Conservation (phyloP, 2,329 filamentous ascomycete genomes). For the Aspergillus glaucus region DNA sequence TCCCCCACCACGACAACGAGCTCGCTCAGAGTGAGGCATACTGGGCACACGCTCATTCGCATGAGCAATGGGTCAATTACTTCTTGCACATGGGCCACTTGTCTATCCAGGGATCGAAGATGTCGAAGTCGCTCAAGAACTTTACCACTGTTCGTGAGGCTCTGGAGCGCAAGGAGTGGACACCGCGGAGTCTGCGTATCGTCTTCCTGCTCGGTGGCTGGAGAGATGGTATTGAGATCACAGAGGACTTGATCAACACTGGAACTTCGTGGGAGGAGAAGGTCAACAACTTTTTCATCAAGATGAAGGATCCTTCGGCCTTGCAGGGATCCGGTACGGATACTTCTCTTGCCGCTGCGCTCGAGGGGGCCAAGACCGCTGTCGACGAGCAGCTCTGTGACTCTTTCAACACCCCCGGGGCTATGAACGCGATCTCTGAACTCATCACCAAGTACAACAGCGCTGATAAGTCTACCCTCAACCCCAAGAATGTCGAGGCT, state of each 20-base stretch:
- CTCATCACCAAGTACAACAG: slow-evolving; percentile 73
- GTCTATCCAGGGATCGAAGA: slow-evolving; percentile 83
- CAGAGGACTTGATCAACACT: slow-evolving; percentile 68
- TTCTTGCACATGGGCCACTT: slow-evolving; percentile 94
- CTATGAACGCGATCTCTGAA: slow-evolving; percentile 71
- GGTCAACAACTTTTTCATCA: slow-evolving; percentile 64
- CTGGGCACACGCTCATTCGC: slow-evolving; percentile 47
- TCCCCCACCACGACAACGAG: slow-evolving; percentile 91
- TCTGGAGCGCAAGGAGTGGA: slow-evolving; percentile 62
- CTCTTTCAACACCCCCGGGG: slow-evolving; percentile 79
- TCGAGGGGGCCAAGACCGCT: slow-evolving; percentile 51
- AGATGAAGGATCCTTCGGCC: slow-evolving; percentile 44
- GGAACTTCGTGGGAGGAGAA: slow-evolving; percentile 75
- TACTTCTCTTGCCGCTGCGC: slow-evolving; percentile 39
- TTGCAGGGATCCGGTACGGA: slow-evolving; percentile 20
- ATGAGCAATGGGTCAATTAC: slow-evolving; percentile 82
- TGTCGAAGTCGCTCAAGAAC: slow-evolving; percentile 94
- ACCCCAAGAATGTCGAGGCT: slow-evolving; percentile 43
- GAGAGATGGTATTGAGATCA: slow-evolving; percentile 89
- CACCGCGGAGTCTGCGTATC: slow-evolving; percentile 70
- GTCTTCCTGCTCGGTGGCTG: slow-evolving; percentile 83
- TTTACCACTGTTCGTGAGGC: slow-evolving; percentile 90
- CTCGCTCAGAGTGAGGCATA: slow-evolving; percentile 86
- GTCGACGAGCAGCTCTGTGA: slow-evolving; percentile 65
- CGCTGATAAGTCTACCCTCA: slow-evolving; percentile 40